Evolutionary conservation across 2,329 filamentous ascomycete species (phyloP).

Genomic region (Penicillium sp.): DNA sequence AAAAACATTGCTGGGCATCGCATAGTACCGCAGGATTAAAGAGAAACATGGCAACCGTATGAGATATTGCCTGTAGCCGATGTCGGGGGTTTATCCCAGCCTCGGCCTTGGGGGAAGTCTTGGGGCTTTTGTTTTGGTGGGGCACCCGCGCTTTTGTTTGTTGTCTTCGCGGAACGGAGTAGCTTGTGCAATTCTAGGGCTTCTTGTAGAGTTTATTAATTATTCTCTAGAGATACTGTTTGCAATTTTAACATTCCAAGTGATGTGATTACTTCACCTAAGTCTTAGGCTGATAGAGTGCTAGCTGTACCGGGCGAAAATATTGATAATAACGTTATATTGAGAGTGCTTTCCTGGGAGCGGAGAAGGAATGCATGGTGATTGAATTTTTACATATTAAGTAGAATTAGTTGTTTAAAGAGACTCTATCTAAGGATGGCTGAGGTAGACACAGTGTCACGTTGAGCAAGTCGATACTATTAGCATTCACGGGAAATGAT

Average conservation of each 20-base stretch:
- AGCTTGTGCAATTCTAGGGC: background rate
- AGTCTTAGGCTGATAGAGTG: background rate
- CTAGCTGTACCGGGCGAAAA: background rate
- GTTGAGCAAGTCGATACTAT: background rate
- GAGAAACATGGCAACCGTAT: background rate
- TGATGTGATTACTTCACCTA: background rate
- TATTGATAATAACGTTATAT: too few relatives aligned
- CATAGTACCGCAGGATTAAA: background rate
- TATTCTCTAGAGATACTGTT: background rate
- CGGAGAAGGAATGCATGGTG: background rate
- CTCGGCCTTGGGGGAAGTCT: too few relatives aligned
- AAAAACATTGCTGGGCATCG: background rate
- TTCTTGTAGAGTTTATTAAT: background rate
- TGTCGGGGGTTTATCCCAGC: background rate
- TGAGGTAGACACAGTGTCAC: too few relatives aligned
- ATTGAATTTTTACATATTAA: background rate
- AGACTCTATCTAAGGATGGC: background rate
- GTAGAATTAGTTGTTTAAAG: background rate
- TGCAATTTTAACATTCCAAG: background rate
- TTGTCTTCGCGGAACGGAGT: too few relatives aligned
- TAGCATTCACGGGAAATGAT: too few relatives aligned
- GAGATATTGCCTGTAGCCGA: background rate
- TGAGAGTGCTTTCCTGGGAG: background rate
- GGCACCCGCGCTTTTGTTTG: background rate
- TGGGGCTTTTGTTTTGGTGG: background rate